Evolutionary conservation across 164 flowering plant species (phyloP), one percentile per base, ranked within the genome.

Genomic region (Piper longum): DNA sequence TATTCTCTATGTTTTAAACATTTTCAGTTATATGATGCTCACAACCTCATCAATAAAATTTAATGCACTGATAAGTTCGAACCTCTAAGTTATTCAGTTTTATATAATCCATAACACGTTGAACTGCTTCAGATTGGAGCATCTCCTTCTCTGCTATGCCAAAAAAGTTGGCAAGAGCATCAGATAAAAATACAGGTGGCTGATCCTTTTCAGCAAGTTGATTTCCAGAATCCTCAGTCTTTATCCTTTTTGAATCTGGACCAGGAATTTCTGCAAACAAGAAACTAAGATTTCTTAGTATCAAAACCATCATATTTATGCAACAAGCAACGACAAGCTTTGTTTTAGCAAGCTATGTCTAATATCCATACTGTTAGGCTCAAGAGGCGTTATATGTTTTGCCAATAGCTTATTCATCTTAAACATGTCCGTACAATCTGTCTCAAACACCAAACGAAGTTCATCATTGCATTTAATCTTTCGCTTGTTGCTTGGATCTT

Each of bases 381-480:
- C 89, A 62, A 89, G 93, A 16, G 80, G 71, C 44, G 75, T 74
- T 41, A 93, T 81, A 75, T 83, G 87, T 60, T 81, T 83, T 48
- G 87, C 74, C 57, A 83, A 80, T 66, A 83, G 65, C 73, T 81
- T 83, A 70, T 83, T 83, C 87, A 83, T 83, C 79, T 81, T 81
- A 73, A 93, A 93, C 98, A 93, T 93, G 80, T 93, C 97, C 57
- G 97, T 93, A 73, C 84, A 84, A 70, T 90, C 97, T 26, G 89
- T 87, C 80, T 90, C 98, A 73, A 93, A 90, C 51, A 93, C 85
- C 68, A 83, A 62, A 12, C 95, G 92, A 69, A 93, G 76, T 42
- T 75, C 89, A 66, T 90, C 96, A 67, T 93, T 82, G 73, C 98
- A 93, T 54, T 88, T 85, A 60, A 93, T 93, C 80, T 90, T 93